Evolutionary conservation across 345 rosid genomes (phyloP).

Genomic region (Cardamine resedifolia): DNA sequence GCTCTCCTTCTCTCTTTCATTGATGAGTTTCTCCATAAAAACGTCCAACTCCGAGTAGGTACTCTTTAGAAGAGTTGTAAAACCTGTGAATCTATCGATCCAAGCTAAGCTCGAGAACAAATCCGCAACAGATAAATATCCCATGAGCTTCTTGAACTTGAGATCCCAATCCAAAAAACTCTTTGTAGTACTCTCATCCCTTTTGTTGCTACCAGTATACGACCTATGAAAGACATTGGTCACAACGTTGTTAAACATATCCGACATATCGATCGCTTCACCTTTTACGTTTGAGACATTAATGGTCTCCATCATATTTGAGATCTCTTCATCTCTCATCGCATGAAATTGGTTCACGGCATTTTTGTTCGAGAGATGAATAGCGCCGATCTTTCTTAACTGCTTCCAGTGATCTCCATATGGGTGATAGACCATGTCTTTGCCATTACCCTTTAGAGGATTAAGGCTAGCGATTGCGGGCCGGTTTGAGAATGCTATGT

Average conservation of each 20-base stretch:
- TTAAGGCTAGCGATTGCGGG: neutral
- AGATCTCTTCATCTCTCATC: conserved; percentile 3
- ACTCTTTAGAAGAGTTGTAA: neutral
- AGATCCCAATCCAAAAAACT: conserved; percentile 44
- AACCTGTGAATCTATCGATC: conserved; percentile 25
- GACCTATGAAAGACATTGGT: conserved; percentile 5
- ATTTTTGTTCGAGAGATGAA: neutral
- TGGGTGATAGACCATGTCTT: conserved; percentile 1
- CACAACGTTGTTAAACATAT: neutral
- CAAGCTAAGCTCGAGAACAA: conserved; percentile 23
- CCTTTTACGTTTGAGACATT: neutral
- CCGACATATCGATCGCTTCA: neutral
- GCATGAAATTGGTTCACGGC: neutral
- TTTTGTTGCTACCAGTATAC: neutral
- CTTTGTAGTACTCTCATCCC: conserved; percentile 37
- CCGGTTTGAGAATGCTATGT: conserved; percentile 16
- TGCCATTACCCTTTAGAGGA: conserved; percentile 1
- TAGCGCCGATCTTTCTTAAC: neutral
- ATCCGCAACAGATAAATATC: conserved; percentile 27
- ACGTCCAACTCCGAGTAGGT: conserved; percentile 5
- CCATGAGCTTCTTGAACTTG: conserved; percentile 39
- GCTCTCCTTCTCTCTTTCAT: conserved; percentile 28
- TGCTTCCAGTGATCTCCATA: conserved; percentile 4
- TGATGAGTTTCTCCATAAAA: conserved; percentile 29
- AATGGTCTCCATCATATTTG: neutral